Evolutionary conservation across 768 basidiomycete species (phyloP), one percentile per base, ranked within the genome.

Genomic region (Cystobasidium onofrii): DNA sequence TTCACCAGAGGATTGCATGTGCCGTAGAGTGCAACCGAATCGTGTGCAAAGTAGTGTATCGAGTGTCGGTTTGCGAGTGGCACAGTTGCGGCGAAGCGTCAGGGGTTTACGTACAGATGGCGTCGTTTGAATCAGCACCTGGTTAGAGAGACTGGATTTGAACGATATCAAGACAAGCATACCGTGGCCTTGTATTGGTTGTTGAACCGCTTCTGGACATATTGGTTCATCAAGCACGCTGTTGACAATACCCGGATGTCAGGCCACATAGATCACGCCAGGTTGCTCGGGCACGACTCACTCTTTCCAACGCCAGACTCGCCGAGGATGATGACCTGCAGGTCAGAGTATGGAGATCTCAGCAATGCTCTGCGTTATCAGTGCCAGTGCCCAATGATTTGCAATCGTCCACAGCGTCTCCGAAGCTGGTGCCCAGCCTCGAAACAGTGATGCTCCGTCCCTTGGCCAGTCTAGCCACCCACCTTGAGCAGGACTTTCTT

Each of bases 201-300:
- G 82, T 90, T 92, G 83, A 98, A 99, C 75, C 96, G 90, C 83
- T 97, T 98, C 87, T 97, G 98, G 77, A 99, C 96, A 84, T 96
- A 98, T 84, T 99, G 96, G 85, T 97, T 97, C 96, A 99, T 99
- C 79, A 99, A 89, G 33, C 95, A 98, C 50, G 96, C 98, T 89
- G 98, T 98, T 52, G n/a, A n/a, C n/a, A n/a, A n/a, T n/a, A n/a
- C n/a, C n/a, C n/a, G n/a, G n/a, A n/a, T n/a, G n/a, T n/a, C n/a
- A n/a, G n/a, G n/a, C n/a, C n/a, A n/a, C n/a, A n/a, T n/a, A n/a
- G n/a, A n/a, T n/a, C n/a, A n/a, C n/a, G n/a, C n/a, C 60, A 36
- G 23, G 31, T 23, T 27, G 34, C 39, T 33, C 13, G 9, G 20
- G 10, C 18, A 23, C 18, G 25, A 61, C 62, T 52, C 61, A 73